Evolutionary conservation across 2,329 filamentous ascomycete species (phyloP), one percentile per base, ranked within the genome.

Genomic region (Orbilia ellipsospora): DNA sequence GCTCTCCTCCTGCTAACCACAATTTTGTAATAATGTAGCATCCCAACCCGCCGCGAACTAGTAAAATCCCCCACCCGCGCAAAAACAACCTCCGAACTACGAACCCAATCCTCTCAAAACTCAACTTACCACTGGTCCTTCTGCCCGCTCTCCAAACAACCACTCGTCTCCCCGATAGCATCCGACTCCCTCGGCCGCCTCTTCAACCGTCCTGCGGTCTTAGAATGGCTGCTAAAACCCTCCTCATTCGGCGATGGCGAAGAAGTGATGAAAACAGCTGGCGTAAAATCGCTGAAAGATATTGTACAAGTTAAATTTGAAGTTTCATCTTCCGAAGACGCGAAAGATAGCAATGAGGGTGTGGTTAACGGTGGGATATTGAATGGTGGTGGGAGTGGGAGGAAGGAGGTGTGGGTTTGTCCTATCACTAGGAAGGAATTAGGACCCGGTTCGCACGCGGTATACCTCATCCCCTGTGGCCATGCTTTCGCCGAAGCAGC

Each of bases 381-480:
- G 42, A 69, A 84, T 2, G 82, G 82, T 36, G 86, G 85, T 78
- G 82, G 82, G 13, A 83, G 78, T 54, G 80, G 80, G 56, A 83
- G 82, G 74, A 82, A 81, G 8, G 88, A 90, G 79, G 87, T 86
- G 69, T 94, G 90, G 87, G 87, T 92, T 28, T 99, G 95, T 80
- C 94, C 94, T 0, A 88, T 98, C 65, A 96, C 94, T 1, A 88
- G 91, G 80, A 96, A 96, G 81, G 90, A 91, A 81, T 83, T 99
- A 23, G 95, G 95, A 0, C 89, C 93, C 0, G 86, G 86, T 4
- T 89, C 90, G 15, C 94, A 90, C 82, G 87, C 93, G 0, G 92
- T 96, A 0, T 99, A 98, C 80, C 80, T 99, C 1, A 92, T 98
- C 3, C 95, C 95, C 0, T 99, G 95, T 80, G 96, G 95, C 0